phyloP scores from a whole-genome alignment of 257 asterid species.

The Eustoma russellianum region DNA sequence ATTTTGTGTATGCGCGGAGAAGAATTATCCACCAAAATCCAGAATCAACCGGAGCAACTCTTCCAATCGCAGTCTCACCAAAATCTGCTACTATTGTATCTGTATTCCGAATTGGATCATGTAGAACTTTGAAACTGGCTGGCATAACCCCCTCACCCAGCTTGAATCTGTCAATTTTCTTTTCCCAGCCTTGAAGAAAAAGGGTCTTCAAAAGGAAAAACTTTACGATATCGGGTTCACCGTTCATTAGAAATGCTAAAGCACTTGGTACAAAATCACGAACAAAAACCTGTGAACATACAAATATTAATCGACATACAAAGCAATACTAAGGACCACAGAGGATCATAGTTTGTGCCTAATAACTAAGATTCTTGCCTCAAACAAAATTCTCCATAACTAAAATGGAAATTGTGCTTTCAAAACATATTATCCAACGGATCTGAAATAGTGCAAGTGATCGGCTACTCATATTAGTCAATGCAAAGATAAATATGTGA shows the following conservation, averaged over 20 bases:
- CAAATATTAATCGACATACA: background rate
- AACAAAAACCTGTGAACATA: conserved; percentile 47
- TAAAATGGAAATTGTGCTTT: background rate
- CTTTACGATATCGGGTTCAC: conserved; percentile 66
- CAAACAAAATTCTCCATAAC: conserved; percentile 1
- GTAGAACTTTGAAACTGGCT: conserved; percentile 73
- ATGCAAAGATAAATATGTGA: too few relatives aligned
- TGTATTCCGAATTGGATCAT: conserved; percentile 51
- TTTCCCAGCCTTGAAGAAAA: conserved; percentile 81
- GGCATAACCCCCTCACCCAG: conserved; percentile 85
- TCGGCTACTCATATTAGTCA: background rate
- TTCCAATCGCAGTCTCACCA: conserved; percentile 77
- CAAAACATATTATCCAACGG: conserved; percentile 2
- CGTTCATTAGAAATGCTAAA: conserved; percentile 64
- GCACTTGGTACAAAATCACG: conserved; percentile 78
- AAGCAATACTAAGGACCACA: background rate
- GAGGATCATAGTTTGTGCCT: background rate
- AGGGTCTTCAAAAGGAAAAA: conserved; percentile 63
- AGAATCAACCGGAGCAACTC: conserved; percentile 83
- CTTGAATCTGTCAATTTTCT: conserved; percentile 56
- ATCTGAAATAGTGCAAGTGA: conserved; percentile 1
- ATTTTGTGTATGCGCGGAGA: conserved; percentile 73
- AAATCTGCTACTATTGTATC: conserved; percentile 65
- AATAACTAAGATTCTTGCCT: background rate
- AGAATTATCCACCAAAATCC: conserved; percentile 91